Percentiles rank a stretch among this genome's conserved stretches.
Evolutionary conservation across 192 early-diverging fungal genomes (phyloP).

Genomic region (Lobosporangium transversale): DNA sequence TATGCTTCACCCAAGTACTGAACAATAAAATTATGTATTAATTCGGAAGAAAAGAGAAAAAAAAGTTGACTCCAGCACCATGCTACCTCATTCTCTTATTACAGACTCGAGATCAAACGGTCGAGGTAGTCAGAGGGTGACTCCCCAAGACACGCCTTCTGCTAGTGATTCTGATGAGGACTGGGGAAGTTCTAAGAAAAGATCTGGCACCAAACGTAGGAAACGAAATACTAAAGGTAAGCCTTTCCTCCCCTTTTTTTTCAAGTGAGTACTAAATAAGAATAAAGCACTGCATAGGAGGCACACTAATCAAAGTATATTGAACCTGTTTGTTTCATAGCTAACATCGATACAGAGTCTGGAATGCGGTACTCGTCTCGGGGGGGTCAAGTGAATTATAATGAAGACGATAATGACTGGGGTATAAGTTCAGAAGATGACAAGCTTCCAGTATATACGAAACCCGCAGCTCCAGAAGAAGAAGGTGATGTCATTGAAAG

Average conservation of each 20-base stretch:
- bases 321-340: no score
- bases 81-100: no score
- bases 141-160: constrained; percentile 38
- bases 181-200: constrained; percentile 39
- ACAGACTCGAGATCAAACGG: constrained; percentile 30
- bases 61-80: no score
- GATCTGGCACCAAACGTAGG: constrained; percentile 20
- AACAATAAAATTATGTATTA: no score
- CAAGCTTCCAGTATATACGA: constrained; percentile 40
- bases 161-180: constrained; percentile 48
- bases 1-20: background rate
- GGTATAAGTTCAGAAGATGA: constrained; percentile 50
- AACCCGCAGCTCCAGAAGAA: constrained; percentile 43
- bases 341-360: constrained; percentile 29
- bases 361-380: constrained; percentile 46
- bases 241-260: no score
- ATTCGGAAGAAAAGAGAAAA: background rate
- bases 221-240: constrained; percentile 22
- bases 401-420: constrained; percentile 54
- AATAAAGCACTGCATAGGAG: no score
- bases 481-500: constrained; percentile 69
- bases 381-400: constrained; percentile 51
- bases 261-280: no score
- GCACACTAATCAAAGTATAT: background rate
- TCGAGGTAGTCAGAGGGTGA: constrained; percentile 17